Base-by-base conservation (phyloP, 805 yeast species). In the Wickerhamiella parazyma region DNA sequence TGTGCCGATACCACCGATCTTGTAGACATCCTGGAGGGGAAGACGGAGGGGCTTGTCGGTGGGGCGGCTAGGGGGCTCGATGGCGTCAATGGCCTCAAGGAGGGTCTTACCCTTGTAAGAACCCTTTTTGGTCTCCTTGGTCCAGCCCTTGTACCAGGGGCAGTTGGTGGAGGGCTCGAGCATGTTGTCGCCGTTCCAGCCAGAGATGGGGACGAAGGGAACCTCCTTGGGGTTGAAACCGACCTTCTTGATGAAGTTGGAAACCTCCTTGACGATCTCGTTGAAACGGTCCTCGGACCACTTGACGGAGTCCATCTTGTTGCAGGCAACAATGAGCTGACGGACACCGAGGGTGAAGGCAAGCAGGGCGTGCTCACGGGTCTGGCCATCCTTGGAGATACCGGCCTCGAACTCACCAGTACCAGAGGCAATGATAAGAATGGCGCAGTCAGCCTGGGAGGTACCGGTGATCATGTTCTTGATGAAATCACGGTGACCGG, bases 211-310 rank as follows among this genome's bases (percentile, higher is more conserved):
- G 62, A 83, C 87, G 76, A 82, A 83, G 59, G 83, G 75, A 70
- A 91, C 81, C 75, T 91, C 98, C 83, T 91, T 91, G 86, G 98
- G 91, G 71, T 91, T 95, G 60, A 95, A 68, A 67, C 93, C 97
- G 69, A 97, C 99, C 81, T 91, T 91, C 87, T 89, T 91, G 70
- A 91, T 91, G 75, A 91, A 81, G 75, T 73, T 86, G 89, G 93
- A 91, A 66, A 91, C 80, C 73, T 91, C 99, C 80, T 91, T 97
- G 76, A 97, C 98, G 67, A 91, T 82, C 76, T 91, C 99, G 58
- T 76, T 76, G 72, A 70, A 83, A 71, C 94, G 79, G 58, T 71
- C 64, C 73, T 82, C 76, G 57, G 76, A 72, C 93, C 93, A 82
- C 66, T 81, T 79, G 64, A 78, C 85, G 66, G 91, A 78, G 75